Percentiles rank a stretch among this genome's conserved stretches.
Conservation (phyloP, 352 stramenopile species). For the Phytophthora tubulina region DNA sequence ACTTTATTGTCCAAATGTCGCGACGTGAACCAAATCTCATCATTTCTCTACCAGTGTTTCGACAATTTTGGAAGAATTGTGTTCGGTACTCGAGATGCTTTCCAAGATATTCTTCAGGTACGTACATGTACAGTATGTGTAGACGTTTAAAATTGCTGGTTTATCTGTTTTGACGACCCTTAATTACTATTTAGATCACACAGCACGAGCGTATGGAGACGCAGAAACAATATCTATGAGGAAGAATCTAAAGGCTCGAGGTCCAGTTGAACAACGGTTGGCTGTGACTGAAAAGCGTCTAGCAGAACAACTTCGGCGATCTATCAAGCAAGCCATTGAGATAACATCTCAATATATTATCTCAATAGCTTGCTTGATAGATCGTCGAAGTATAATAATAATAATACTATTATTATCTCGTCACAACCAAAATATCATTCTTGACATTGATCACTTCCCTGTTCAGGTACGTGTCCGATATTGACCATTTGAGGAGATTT, state of each 20-base stretch:
- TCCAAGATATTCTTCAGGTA: slow-evolving; percentile 68
- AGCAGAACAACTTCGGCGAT: slow-evolving; percentile 61
- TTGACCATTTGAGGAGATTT: neutral
- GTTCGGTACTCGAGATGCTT: slow-evolving; percentile 64
- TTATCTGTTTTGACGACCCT: neutral
- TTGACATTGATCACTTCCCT: slow-evolving; percentile 25
- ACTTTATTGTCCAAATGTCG: slow-evolving; percentile 58
- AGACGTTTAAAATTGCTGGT: too few species aligned
- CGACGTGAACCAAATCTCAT: slow-evolving; percentile 59
- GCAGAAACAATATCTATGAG: slow-evolving; percentile 68
- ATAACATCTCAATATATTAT: too few species aligned
- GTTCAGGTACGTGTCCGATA: slow-evolving; percentile 38
- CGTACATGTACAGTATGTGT: neutral
- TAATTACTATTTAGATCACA: slow-evolving; percentile 26
- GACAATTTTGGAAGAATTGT: slow-evolving; percentile 73
- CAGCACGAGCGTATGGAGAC: slow-evolving; percentile 50
- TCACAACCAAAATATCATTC: slow-evolving; percentile 5
- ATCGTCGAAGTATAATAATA: too few species aligned
- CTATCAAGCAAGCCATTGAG: slow-evolving; percentile 55
- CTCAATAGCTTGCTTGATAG: too few species aligned
- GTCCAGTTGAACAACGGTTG: slow-evolving; percentile 76
- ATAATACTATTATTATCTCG: slow-evolving; percentile 17
- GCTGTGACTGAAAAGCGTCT: slow-evolving; percentile 66
- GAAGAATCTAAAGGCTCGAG: slow-evolving; percentile 78
- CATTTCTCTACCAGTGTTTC: slow-evolving; percentile 73